These are phyloP conservation scores for Calonectria henricotiae DNA, from an alignment of 2,329 filamentous ascomycete species.

Conservation along the genomic window DNA sequence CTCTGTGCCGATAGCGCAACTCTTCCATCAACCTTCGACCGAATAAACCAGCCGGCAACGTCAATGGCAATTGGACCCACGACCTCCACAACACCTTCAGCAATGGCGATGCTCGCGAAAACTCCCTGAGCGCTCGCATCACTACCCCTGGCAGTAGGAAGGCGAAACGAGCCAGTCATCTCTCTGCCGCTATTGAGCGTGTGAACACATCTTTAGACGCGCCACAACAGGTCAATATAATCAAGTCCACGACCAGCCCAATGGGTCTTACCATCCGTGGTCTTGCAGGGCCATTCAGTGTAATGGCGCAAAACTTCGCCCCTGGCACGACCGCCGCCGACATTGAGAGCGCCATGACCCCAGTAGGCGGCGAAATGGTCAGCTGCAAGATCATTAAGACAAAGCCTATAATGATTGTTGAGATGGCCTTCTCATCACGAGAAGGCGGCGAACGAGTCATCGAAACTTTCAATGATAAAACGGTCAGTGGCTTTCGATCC, in stretches of 20 bases:
- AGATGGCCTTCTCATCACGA: slow-evolving; percentile 82
- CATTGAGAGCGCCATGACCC: slow-evolving; percentile 86
- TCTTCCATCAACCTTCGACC: slow-evolving; percentile 44
- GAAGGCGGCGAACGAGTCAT: slow-evolving; percentile 84
- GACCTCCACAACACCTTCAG: slow-evolving; percentile 73
- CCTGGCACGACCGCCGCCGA: slow-evolving; percentile 86
- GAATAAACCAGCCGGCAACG: slow-evolving; percentile 64
- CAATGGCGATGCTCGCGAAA: slow-evolving; percentile 51
- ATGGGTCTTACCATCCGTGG: slow-evolving; percentile 80
- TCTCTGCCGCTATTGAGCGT: slow-evolving; percentile 65
- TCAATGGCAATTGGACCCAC: slow-evolving; percentile 81
- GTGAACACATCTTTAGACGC: slow-evolving; percentile 57
- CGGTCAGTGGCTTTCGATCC: slow-evolving; percentile 66
- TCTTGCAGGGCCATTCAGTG: slow-evolving; percentile 79
- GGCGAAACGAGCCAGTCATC: slow-evolving; percentile 55
- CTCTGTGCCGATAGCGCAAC: slow-evolving; percentile 47
- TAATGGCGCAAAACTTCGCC: slow-evolving; percentile 87
- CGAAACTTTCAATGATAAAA: slow-evolving; percentile 84
- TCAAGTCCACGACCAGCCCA: slow-evolving; percentile 46
- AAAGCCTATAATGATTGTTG: slow-evolving; percentile 81
- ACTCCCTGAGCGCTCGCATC: slow-evolving; percentile 67
- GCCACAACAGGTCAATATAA: slow-evolving; percentile 58
- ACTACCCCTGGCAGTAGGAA: slow-evolving; percentile 58
- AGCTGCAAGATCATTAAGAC: slow-evolving; percentile 80
- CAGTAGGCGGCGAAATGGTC: slow-evolving; percentile 78